phyloP scores from a whole-genome alignment of 208 protist species.

The Leishmania braziliensis region DNA sequence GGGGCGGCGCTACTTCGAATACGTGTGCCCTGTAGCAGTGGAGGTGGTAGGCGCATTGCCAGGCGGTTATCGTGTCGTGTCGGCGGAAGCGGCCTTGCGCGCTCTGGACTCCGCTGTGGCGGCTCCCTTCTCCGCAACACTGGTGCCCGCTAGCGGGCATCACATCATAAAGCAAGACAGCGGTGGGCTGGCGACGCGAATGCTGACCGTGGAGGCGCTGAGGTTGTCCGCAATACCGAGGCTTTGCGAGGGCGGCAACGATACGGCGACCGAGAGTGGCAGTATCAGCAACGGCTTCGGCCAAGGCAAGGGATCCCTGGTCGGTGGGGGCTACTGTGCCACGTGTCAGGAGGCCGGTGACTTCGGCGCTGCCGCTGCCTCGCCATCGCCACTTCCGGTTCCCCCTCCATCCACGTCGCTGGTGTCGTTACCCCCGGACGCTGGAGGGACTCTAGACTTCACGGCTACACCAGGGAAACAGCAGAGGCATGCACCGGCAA shows the following conservation, averaged over 20 bases:
- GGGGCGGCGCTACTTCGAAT: constrained; percentile 39
- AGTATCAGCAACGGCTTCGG: not conserved
- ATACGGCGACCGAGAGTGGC: not conserved
- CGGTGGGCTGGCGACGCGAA: not conserved
- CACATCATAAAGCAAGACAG: not conserved
- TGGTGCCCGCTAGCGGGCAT: not conserved
- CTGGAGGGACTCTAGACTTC: not conserved
- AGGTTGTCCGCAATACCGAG: not conserved
- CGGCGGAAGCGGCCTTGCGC: not conserved
- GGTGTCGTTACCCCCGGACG: not conserved
- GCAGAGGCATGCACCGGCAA: not conserved
- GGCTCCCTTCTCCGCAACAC: not conserved
- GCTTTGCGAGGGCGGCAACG: not conserved
- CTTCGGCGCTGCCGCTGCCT: not conserved
- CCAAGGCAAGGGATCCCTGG: not conserved
- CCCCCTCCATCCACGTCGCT: not conserved
- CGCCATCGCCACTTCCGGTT: not conserved
- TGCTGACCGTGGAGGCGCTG: not conserved
- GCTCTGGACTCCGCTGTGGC: not conserved
- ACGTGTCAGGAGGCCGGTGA: not conserved
- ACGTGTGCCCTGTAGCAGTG: constrained; percentile 44
- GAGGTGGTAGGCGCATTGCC: constrained; percentile 32
- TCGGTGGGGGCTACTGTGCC: not conserved
- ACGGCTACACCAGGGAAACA: not conserved
- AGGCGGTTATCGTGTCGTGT: constrained; percentile 14